phyloP scores from a whole-genome alignment of 192 early-diverging fungal species.

The Cetraspora pellucida region DNA sequence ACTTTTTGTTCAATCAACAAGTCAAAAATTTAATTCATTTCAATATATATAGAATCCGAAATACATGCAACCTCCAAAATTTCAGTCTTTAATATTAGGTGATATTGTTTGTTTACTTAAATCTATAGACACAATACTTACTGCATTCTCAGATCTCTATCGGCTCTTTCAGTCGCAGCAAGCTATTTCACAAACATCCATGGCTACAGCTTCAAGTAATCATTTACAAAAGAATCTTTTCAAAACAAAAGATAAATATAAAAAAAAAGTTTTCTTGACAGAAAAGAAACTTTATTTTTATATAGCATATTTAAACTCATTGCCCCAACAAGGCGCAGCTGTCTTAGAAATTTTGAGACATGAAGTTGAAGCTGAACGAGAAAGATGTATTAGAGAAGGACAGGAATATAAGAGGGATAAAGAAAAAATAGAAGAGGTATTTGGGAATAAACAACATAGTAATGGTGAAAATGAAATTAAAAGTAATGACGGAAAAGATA shows the following conservation, averaged over 20 bases:
- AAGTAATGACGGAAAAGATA: not conserved
- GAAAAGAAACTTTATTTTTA: slow-evolving; percentile 34
- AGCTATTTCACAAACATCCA: not conserved
- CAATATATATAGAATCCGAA: slow-evolving; percentile 13
- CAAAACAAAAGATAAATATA: not conserved
- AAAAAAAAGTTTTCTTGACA: slow-evolving; percentile 13
- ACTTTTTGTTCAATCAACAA: not conserved
- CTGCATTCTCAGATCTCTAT: slow-evolving; percentile 24
- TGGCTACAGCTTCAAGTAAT: not conserved
- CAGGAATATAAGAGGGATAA: slow-evolving; percentile 3
- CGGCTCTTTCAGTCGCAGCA: slow-evolving; percentile 1
- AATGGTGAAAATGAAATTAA: not conserved
- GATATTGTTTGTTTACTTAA: slow-evolving; percentile 22
- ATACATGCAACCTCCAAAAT: slow-evolving; percentile 27
- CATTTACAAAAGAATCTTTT: not conserved
- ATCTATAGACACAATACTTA: slow-evolving; percentile 1
- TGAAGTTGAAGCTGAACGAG: not conserved
- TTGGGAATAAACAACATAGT: not conserved
- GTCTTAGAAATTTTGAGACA: not conserved
- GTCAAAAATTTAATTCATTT: not conserved
- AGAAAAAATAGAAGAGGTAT: not conserved
- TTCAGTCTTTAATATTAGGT: slow-evolving; percentile 13
- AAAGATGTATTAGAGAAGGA: not conserved
- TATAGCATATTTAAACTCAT: slow-evolving; percentile 20
- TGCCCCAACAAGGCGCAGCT: not conserved